Base-by-base conservation (phyloP, 192 early-diverging fungal genomes). In the Coemansia sp. region DNA sequence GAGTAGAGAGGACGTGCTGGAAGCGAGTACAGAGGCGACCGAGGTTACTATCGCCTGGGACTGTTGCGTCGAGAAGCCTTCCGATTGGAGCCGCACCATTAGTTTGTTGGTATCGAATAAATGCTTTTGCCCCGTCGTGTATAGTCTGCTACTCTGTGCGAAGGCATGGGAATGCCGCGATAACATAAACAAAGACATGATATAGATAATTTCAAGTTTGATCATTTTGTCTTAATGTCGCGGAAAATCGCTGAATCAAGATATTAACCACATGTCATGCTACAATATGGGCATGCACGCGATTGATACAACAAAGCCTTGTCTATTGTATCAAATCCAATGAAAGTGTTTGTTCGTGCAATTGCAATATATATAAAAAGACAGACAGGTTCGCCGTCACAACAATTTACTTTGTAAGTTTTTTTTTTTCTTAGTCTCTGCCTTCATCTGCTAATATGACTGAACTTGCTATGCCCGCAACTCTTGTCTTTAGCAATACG, bases 61-160 rank as follows among this genome's bases (percentile, higher is more conserved):
- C 64, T 92, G 89, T 62, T 89, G 85, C 17, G 85, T 67, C 36
- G 76, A 74, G 69, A 94, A 93, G 0, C 92, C 93, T 41, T 93
- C 88, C 2, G 68, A 67, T 74, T 94, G 90, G 11, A 96, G 76
- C 41, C 86, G 78, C 60, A 88, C 85, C 10, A 89, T 90, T 41
- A 96, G 88, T 38, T 87, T 85, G 84, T 89, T 90, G 2, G 93
- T 96, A 75, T 96, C 94, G 76, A 96, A 94, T 68, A 90, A 77
- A 72, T 86, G 77, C 62, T 64, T 70, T 9, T 23, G 57, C 45
- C 55, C 62, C 21, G 34, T 31, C 63, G 68, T 50, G 21, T 50
- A 50, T 10, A 50, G 21, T 10, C 46, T 45, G 21, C 21, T 21
- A 10, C 6, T 3, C 25, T 27, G 25, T 27, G 25, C 25, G 21